Base-by-base conservation (phyloP, 2,329 filamentous ascomycete genomes). In the Arthrobotrys pseudoclavata region DNA sequence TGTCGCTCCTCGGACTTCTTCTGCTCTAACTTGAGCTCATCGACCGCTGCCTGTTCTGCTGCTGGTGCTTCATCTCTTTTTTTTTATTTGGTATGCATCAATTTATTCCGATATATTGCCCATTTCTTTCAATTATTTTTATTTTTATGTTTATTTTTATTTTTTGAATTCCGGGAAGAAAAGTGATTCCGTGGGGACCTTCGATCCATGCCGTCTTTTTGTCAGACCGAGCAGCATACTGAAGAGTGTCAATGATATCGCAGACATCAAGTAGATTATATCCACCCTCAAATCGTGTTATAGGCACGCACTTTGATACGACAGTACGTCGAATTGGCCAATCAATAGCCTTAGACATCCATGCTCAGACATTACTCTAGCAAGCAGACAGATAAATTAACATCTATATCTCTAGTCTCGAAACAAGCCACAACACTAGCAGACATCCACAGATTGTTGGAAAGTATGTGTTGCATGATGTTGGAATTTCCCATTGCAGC, bases 381-480 rank as follows among this genome's bases (percentile, higher is more conserved):
- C n/a, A n/a, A n/a, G n/a, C n/a, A n/a, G n/a, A n/a, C n/a, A n/a
- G n/a, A n/a, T n/a, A n/a, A n/a, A n/a, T n/a, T n/a, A n/a, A n/a
- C n/a, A n/a, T n/a, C n/a, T n/a, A n/a, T n/a, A n/a, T n/a, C n/a
- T n/a, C n/a, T n/a, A n/a, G n/a, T n/a, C n/a, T n/a, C n/a, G n/a
- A n/a, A n/a, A n/a, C n/a, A n/a, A n/a, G n/a, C 15, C n/a, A 20
- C 42, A 45, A 45, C 42, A 45, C 22, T 12, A 29, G 22, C 22
- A 9, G 31, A 10, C n/a, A 26, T 4, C 22, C 4, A 22, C 15
- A 37, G 20, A 26, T 2, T 40, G 55, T 60, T 60, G 55, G 34
- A 42, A 60, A 42, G 26, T 24, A n/a, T 37, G 72, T 62, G 72
- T 70, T 76, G 72, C 37, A 31, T 37, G 66, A 70, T 52, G 72